Base-by-base conservation (phyloP, 441 rosid genomes). In the Isatis lusitanica region DNA sequence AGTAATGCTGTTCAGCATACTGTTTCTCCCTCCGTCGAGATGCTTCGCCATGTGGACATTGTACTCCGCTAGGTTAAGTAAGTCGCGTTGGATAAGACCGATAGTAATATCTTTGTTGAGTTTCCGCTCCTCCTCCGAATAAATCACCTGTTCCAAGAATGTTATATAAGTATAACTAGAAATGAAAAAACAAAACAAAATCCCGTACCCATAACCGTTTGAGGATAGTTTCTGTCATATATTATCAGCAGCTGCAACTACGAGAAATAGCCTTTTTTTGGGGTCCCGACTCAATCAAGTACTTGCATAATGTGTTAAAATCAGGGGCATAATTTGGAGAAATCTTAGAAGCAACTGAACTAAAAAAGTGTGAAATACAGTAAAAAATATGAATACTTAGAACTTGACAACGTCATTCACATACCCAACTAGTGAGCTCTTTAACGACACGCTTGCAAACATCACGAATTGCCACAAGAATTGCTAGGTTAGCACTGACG, bases 371-470 rank as follows among this genome's bases (percentile, higher is more conserved):
- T 47, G 11, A n/a, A 38, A 13, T 9, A 16, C 2, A 12, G 47
- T 28, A 10, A 36, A 39, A 21, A 31, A 7, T 47, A 56, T n/a
- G 62, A 66, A 59, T 18, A 21, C 57, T 12, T 21, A 30, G 40
- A 55, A 66, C 17, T 46, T 30, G 48, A 68, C 73, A 38, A 63
- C 10, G 31, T 61, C 26, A 11, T 38, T 55, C 66, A 40, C 92
- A 75, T 93, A 96, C 99, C 99, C 98, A 93, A 69, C 94, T 88
- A 58, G 98, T 96, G 73, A 96, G 97, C 88, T 93, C 96, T 83
- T 91, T 96, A 17, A 91, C 91, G 9, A 91, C 96, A 67, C 87
- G 96, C 87, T 91, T 93, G 90, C 94, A 92, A 65, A 96, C 96
- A 84, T 93, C 99, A 77, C 97, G 94, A 79, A 96, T 84, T 53